A percentile compares a stretch with the other conserved stretches of the same genome.
These are phyloP conservation scores for Hypoxylon lienhwacheense DNA, from an alignment of 495 filamentous ascomycete genomes.

Conservation along the genomic window DNA sequence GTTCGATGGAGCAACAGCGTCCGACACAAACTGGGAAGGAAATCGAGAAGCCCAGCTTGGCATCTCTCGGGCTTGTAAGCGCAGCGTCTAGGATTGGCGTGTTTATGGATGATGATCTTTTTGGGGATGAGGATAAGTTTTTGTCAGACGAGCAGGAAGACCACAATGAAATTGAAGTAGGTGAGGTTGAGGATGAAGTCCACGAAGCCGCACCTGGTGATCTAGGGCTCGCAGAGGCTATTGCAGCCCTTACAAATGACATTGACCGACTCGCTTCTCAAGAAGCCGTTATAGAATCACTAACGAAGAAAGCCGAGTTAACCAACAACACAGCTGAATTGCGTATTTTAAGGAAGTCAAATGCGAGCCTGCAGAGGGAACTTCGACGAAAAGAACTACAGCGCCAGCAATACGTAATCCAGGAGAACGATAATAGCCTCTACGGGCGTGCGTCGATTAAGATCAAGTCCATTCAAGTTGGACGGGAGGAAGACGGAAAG, in stretches of 20 bases:
- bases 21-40: constrained; percentile 47
- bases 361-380: constrained; percentile 87
- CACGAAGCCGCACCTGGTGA: constrained; percentile 96
- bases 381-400: constrained; percentile 94
- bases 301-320: constrained; percentile 91
- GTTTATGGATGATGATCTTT: constrained; percentile 90
- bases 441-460: constrained; percentile 86
- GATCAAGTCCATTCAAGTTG: constrained; percentile 91
- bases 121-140: constrained; percentile 85
- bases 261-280: constrained; percentile 88
- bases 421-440: constrained; percentile 96
- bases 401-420: constrained; percentile 93
- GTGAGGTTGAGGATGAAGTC: constrained; percentile 75
- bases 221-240: constrained; percentile 89
- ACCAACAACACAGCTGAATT: constrained; percentile 95
- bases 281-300: constrained; percentile 86
- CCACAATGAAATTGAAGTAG: constrained; percentile 60
- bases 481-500: constrained; percentile 86
- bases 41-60: constrained; percentile 75
- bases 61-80: constrained; percentile 87
- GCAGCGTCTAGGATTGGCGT: constrained; percentile 79
- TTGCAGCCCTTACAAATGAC: constrained; percentile 77
- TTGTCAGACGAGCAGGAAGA: constrained; percentile 84
- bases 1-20: constrained; percentile 57
- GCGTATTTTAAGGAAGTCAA: constrained; percentile 90